phyloP scores from a whole-genome alignment of 2,329 filamentous ascomycete species.

The Basipetospora chlamydospora region DNA sequence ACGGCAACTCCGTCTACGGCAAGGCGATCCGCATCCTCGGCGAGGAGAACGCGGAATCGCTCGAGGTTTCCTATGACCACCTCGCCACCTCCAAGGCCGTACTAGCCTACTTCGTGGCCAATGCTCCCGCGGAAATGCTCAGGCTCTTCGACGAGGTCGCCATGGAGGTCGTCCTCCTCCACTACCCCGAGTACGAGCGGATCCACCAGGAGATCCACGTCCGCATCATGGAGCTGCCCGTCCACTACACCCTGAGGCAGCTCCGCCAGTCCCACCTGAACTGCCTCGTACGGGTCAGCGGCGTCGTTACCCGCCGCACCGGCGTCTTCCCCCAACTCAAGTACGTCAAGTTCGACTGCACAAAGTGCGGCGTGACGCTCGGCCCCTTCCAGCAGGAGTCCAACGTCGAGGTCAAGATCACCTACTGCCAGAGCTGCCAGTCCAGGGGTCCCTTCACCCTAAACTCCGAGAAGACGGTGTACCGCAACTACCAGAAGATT shows the following conservation, averaged over 20 bases:
- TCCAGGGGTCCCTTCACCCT: constrained; percentile 87
- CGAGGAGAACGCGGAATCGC: constrained; percentile 88
- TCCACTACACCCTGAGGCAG: constrained; percentile 89
- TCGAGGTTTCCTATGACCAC: constrained; percentile 93
- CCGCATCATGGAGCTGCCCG: constrained; percentile 84
- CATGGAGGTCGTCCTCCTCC: constrained; percentile 87
- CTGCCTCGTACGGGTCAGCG: constrained; percentile 84
- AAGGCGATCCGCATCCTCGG: constrained; percentile 89
- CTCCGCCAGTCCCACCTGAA: constrained; percentile 92
- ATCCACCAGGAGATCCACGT: constrained; percentile 98
- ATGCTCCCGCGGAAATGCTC: constrained; percentile 86
- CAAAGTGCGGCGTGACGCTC: constrained; percentile 79
- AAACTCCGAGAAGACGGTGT: constrained; percentile 95
- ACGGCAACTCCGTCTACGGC: constrained; percentile 84
- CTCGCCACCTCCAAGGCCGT: constrained; percentile 83
- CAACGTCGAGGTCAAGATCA: constrained; percentile 89
- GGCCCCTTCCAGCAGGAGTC: constrained; percentile 97
- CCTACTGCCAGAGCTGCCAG: constrained; percentile 93
- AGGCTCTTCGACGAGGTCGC: constrained; percentile 94
- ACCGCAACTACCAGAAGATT: constrained; percentile 97
- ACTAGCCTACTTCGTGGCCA: constrained; percentile 88
- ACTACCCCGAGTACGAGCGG: constrained; percentile 94
- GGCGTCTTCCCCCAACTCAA: constrained; percentile 97
- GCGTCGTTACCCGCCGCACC: constrained; percentile 84
- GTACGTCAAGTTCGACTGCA: constrained; percentile 96